phyloP scores from a whole-genome alignment of 306 rosid genomes.

The Dryas drummondii region DNA sequence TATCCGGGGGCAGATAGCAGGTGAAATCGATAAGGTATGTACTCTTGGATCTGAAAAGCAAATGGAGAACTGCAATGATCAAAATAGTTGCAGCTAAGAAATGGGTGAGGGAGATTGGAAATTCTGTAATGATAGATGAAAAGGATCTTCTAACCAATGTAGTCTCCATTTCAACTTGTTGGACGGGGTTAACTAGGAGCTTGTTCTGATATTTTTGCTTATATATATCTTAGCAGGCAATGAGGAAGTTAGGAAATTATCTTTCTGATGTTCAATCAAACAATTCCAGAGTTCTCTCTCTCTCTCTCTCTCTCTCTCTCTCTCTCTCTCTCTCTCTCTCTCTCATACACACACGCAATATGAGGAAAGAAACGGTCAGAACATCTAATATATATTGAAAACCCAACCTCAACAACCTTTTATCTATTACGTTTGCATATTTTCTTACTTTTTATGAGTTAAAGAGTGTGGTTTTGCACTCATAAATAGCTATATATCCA shows the following conservation, averaged over 20 bases:
- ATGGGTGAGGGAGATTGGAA: constrained; percentile 29
- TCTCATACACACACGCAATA: too few species aligned
- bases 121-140: neutral
- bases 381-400: too few species aligned
- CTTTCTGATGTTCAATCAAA: neutral
- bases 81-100: constrained; percentile 34
- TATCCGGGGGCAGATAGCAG: constrained; percentile 54
- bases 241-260: neutral
- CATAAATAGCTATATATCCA: too few species aligned
- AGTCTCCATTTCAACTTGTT: constrained; percentile 37
- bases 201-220: constrained; percentile 21
- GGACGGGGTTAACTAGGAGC: neutral
- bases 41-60: constrained; percentile 28
- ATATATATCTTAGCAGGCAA: constrained; percentile 6
- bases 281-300: neutral
- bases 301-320: neutral
- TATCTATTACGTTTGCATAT: too few species aligned
- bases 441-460: too few species aligned
- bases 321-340: neutral
- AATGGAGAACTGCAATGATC: constrained; percentile 30
- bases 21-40: constrained; percentile 62
- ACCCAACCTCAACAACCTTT: too few species aligned
- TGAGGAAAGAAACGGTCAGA: too few species aligned
- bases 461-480: too few species aligned
- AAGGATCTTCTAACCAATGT: constrained; percentile 3